phyloP scores from a whole-genome alignment of 179 eudicot genomes.

The Actinidia chinensis region DNA sequence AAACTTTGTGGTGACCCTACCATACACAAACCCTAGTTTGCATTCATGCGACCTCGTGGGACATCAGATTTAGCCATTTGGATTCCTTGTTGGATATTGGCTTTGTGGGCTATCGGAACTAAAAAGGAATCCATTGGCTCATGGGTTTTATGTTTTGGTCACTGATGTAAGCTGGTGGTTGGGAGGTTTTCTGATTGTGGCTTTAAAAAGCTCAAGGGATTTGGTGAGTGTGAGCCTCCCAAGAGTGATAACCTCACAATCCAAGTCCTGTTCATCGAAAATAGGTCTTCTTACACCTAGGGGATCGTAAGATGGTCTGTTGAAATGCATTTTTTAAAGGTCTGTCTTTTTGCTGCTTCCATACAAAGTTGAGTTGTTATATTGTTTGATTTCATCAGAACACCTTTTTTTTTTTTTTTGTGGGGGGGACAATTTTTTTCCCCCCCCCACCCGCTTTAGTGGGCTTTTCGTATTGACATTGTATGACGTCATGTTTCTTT shows the following conservation, averaged over 20 bases:
- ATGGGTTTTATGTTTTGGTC: neutral
- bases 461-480: no score
- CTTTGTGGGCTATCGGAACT: neutral
- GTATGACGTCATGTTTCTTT: no score
- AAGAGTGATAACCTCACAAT: neutral
- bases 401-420: no score
- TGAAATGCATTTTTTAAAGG: no score
- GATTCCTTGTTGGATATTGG: neutral
- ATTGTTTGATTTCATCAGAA: no score
- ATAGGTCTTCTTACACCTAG: no score
- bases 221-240: neutral
- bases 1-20: no score
- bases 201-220: neutral
- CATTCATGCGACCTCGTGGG: neutral
- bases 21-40: neutral
- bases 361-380: no score
- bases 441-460: no score
- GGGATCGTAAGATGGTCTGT: no score
- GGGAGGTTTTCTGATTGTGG: neutral
- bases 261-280: neutral
- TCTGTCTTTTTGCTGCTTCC: no score
- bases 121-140: neutral
- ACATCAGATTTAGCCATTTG: neutral
- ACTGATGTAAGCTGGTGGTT: neutral
- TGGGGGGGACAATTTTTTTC: no score